Percentiles rank a stretch among this genome's conserved stretches.
Evolutionary conservation across 225 moss, liverwort and hornwort genomes (phyloP).

Genomic region (Antitrichia curtipendula): DNA sequence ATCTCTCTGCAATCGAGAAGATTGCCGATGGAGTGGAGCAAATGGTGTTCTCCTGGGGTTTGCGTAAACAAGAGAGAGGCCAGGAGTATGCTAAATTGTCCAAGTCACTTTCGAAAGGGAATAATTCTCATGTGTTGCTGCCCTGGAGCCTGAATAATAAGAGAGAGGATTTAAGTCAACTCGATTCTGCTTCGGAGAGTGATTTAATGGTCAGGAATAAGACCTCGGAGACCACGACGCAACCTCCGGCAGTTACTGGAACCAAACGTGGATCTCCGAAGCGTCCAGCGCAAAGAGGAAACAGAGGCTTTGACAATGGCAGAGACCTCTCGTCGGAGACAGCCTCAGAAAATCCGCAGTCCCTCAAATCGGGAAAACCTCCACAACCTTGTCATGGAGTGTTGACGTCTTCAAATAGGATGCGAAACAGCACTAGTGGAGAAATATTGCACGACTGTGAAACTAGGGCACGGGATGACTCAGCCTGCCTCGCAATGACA

Average conservation of each 20-base stretch:
- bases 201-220: neutral
- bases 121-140: neutral
- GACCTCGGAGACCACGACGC: neutral
- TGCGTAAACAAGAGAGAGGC: constrained; percentile 14
- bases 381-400: neutral
- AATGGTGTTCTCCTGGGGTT: constrained; percentile 32
- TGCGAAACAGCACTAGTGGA: neutral
- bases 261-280: neutral
- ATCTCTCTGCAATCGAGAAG: constrained; percentile 21
- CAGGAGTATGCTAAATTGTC: constrained; percentile 19
- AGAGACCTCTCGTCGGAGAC: neutral
- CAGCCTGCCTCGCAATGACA: neutral
- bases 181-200: neutral
- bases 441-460: neutral
- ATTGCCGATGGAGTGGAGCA: constrained; percentile 39
- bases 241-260: neutral
- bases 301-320: neutral
- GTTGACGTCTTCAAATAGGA: neutral
- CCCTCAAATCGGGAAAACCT: neutral
- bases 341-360: neutral
- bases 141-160: constrained; percentile 11
- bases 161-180: neutral
- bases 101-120: constrained; percentile 4
- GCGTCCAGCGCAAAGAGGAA: neutral
- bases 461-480: neutral